A percentile compares a stretch with the other conserved stretches of the same genome.
Conservation (phyloP, 139 green algal species). For the Chlamydomonas sp. region DNA sequence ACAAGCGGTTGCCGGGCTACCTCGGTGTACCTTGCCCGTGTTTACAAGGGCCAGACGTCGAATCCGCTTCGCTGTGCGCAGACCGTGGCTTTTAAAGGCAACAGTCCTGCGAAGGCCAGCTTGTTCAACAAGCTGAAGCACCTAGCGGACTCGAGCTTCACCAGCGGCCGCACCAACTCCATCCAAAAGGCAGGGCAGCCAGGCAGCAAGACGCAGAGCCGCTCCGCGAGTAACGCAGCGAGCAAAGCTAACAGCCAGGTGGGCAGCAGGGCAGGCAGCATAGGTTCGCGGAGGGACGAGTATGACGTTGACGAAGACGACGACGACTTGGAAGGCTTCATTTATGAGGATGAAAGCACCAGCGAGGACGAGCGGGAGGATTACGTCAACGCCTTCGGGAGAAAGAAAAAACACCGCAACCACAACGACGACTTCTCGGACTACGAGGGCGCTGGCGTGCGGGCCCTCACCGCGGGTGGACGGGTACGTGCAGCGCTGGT, state of each 20-base stretch:
- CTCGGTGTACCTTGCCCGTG: not conserved
- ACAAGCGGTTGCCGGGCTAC: too few relatives aligned
- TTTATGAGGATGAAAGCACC: constrained; percentile 37
- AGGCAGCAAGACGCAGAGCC: too few relatives aligned
- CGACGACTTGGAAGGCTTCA: constrained; percentile 36
- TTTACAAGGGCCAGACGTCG: not conserved
- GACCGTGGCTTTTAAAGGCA: not conserved
- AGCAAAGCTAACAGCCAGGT: not conserved
- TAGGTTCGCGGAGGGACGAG: not conserved
- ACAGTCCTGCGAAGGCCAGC: not conserved
- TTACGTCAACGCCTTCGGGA: constrained; percentile 32
- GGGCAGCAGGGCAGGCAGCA: not conserved
- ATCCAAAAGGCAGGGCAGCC: not conserved
- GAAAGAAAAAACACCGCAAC: not conserved
- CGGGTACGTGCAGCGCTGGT: not conserved
- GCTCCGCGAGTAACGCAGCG: not conserved
- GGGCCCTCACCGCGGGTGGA: not conserved
- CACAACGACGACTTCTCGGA: constrained; percentile 10
- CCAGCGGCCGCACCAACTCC: not conserved
- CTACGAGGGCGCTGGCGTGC: constrained; percentile 11
- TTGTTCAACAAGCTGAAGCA: constrained; percentile 20
- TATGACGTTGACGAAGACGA: constrained; percentile 27
- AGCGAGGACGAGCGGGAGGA: constrained; percentile 36
- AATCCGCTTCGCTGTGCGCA: not conserved
- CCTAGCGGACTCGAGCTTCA: not conserved